phyloP scores from a whole-genome alignment of 2,329 filamentous ascomycete genomes.

The Phaeosphaeriaceae sp. region DNA sequence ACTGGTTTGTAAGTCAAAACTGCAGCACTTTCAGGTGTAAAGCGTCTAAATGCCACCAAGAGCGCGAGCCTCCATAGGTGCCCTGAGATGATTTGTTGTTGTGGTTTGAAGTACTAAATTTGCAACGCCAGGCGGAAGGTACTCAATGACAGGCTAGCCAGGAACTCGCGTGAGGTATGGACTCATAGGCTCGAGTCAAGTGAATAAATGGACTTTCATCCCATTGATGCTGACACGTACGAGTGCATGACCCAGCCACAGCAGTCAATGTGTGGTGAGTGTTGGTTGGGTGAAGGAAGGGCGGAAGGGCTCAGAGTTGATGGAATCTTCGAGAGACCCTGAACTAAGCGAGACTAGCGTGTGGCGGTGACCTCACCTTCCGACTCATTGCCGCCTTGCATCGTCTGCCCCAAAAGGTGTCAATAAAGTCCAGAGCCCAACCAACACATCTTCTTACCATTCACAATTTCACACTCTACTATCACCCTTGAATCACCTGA shows the following conservation, averaged over 20 bases:
- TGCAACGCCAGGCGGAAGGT: too few relatives aligned
- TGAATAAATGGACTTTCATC: too few relatives aligned
- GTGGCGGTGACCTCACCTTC: constrained; percentile 31
- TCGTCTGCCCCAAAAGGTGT: constrained; percentile 9
- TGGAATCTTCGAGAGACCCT: constrained; percentile 27
- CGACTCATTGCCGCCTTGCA: constrained; percentile 24
- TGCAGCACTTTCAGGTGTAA: too few relatives aligned
- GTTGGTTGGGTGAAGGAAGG: constrained; percentile 14
- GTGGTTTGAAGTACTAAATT: too few relatives aligned
- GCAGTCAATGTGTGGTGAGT: background rate
- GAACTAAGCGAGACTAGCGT: constrained; percentile 20
- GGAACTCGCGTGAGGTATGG: too few relatives aligned
- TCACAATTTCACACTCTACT: constrained; percentile 6
- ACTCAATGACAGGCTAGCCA: too few relatives aligned
- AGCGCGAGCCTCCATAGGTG: too few relatives aligned
- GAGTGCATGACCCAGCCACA: constrained; percentile 7
- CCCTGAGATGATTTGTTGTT: too few relatives aligned
- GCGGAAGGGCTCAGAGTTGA: constrained; percentile 20
- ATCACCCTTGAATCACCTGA: constrained; percentile 6
- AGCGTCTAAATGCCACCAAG: too few relatives aligned
- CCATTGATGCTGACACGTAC: background rate
- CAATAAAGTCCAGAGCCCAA: constrained; percentile 18
- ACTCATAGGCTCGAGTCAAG: too few relatives aligned
- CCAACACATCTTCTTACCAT: constrained; percentile 4
- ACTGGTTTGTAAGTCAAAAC: too few relatives aligned